phyloP scores from a whole-genome alignment of 108 stramenopile genomes.

The Conticribra guillardii region DNA sequence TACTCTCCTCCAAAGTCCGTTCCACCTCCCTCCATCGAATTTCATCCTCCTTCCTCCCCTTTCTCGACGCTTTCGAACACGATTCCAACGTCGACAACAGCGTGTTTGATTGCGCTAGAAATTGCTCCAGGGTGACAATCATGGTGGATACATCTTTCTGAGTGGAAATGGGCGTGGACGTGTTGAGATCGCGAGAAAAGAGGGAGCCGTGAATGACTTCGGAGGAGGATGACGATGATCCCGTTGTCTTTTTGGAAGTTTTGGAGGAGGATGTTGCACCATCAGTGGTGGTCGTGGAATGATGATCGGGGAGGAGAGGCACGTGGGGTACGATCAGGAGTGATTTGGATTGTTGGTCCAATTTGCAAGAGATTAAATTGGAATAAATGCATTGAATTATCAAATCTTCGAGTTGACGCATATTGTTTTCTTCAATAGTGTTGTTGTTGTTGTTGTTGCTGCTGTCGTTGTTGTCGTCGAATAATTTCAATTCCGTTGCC shows the following conservation, averaged over 20 bases:
- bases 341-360: constrained; percentile 42
- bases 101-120: constrained; percentile 14
- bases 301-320: not conserved
- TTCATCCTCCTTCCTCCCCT: constrained; percentile 18
- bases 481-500: constrained; percentile 21
- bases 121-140: constrained; percentile 16
- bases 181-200: constrained; percentile 33
- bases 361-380: constrained; percentile 36
- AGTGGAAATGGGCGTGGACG: constrained; percentile 16
- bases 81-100: constrained; percentile 15
- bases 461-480: not conserved
- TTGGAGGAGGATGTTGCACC: not conserved
- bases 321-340: constrained; percentile 19
- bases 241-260: constrained; percentile 1
- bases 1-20: not conserved
- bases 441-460: not conserved
- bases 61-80: not conserved
- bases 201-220: constrained; percentile 30
- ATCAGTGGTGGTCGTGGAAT: too few relatives aligned
- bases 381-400: constrained; percentile 50
- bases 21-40: constrained; percentile 20
- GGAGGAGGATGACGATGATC: not conserved
- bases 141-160: constrained; percentile 10
- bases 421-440: not conserved
- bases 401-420: constrained; percentile 44